phyloP scores from a whole-genome alignment of 1,284 basidiomycete species.

The Mycosarcoma maydis region DNA sequence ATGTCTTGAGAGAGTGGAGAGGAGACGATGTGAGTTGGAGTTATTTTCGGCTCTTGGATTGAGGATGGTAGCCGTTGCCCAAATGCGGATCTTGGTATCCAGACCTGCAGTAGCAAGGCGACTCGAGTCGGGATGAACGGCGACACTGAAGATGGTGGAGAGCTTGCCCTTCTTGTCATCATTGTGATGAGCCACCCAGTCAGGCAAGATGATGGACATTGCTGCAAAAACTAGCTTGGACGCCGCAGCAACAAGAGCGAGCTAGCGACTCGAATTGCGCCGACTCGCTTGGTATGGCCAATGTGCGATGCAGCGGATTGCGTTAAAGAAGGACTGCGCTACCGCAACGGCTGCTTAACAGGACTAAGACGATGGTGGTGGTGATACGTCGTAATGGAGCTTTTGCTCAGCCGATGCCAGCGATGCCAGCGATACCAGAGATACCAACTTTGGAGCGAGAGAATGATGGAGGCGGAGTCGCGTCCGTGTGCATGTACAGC shows the following conservation, averaged over 20 bases:
- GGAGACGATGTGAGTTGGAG: constrained; percentile 81
- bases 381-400: too few species aligned
- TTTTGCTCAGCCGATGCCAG: too few species aligned
- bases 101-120: constrained; percentile 94
- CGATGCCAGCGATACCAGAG: too few species aligned
- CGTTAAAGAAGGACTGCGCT: too few species aligned
- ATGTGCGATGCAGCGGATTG: too few species aligned
- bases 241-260: background rate
- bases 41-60: constrained; percentile 76
- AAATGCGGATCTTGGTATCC: constrained; percentile 92
- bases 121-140: constrained; percentile 94
- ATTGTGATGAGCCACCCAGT: constrained; percentile 64
- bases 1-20: constrained; percentile 92
- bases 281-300: too few species aligned
- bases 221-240: background rate
- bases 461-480: too few species aligned
- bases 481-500: too few species aligned
- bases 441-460: too few species aligned
- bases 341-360: too few species aligned
- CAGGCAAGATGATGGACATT: constrained; percentile 63
- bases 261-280: too few species aligned
- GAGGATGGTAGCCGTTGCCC: constrained; percentile 93
- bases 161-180: constrained; percentile 73
- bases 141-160: constrained; percentile 87
- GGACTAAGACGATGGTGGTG: too few species aligned